Percentiles rank a stretch among this genome's conserved stretches.
phyloP scores from a whole-genome alignment of 2,329 filamentous ascomycete genomes.

The Ceratocystis ficicola region DNA sequence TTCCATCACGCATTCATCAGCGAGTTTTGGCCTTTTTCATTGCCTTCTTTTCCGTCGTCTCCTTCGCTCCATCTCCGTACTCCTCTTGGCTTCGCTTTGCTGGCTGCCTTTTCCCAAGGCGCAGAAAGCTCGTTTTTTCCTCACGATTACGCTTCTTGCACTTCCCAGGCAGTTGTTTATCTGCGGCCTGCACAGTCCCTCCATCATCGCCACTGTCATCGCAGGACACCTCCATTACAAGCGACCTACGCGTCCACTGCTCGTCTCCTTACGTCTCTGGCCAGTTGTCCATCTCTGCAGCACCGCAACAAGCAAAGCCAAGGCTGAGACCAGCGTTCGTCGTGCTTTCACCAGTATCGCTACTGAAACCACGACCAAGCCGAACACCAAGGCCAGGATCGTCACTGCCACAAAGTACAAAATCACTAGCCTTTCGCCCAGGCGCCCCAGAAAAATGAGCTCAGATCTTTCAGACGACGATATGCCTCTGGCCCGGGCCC shows the following conservation, averaged over 20 bases:
- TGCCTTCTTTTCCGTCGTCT: not conserved
- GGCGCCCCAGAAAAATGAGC: conserved; percentile 22
- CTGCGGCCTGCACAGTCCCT: not conserved
- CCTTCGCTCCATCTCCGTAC: conserved; percentile 27
- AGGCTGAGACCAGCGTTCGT: not conserved
- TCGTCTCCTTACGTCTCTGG: not conserved
- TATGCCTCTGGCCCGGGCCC: conserved; percentile 52
- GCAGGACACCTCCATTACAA: not conserved
- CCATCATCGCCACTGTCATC: not conserved
- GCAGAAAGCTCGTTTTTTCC: not conserved
- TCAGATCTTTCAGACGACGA: conserved; percentile 58
- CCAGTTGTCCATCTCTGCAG: conserved; percentile 1
- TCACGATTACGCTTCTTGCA: not conserved
- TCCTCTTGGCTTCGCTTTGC: conserved; percentile 28
- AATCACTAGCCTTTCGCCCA: conserved; percentile 18
- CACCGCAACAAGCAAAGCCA: not conserved
- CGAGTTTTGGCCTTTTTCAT: not conserved
- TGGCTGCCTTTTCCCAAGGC: conserved; percentile 24
- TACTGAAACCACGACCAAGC: not conserved
- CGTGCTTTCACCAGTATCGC: too few species aligned
- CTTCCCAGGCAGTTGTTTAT: not conserved
- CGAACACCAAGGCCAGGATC: not conserved
- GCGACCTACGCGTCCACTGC: not conserved
- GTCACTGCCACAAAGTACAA: not conserved
- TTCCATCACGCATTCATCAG: not conserved